These are phyloP conservation scores for Fomitopsis pinicola DNA, from an alignment of 1,284 basidiomycete genomes.

Conservation along the genomic window DNA sequence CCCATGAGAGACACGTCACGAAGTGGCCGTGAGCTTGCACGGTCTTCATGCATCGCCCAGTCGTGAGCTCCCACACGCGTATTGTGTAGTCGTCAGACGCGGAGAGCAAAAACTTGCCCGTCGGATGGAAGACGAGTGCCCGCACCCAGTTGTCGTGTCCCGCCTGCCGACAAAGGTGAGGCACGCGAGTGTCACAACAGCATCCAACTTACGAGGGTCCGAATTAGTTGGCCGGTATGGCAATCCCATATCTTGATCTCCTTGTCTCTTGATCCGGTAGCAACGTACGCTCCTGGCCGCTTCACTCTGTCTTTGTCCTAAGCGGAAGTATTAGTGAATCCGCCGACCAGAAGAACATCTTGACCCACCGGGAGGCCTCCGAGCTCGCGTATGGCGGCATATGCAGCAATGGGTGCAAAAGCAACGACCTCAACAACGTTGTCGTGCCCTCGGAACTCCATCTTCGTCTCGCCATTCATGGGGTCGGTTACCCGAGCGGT, in stretches of 20 bases:
- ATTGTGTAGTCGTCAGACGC: constrained; percentile 77
- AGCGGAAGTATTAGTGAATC: neutral
- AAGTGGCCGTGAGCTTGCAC: constrained; percentile 73
- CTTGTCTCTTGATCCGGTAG: constrained; percentile 72
- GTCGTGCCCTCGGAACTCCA: constrained; percentile 71
- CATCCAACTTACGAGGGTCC: constrained; percentile 46
- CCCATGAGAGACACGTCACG: constrained; percentile 65
- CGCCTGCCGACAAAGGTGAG: constrained; percentile 27
- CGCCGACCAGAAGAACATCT: neutral
- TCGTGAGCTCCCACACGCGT: constrained; percentile 71
- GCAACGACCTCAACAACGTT: constrained; percentile 70
- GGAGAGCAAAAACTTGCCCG: constrained; percentile 69
- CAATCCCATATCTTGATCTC: constrained; percentile 72
- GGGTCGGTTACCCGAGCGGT: constrained; percentile 66
- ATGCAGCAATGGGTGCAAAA: constrained; percentile 54
- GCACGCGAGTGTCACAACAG: neutral
- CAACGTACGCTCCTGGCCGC: constrained; percentile 42
- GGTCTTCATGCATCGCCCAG: constrained; percentile 62
- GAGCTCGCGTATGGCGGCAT: constrained; percentile 45
- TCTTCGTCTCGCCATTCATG: constrained; percentile 57
- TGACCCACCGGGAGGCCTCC: constrained; percentile 22
- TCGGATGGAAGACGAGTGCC: constrained; percentile 65
- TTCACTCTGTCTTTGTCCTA: constrained; percentile 29
- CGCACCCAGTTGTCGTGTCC: constrained; percentile 74
- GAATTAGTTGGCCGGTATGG: constrained; percentile 60